Conservation (phyloP, 352 stramenopile genomes). For the Globisporangium recalcitrans region DNA sequence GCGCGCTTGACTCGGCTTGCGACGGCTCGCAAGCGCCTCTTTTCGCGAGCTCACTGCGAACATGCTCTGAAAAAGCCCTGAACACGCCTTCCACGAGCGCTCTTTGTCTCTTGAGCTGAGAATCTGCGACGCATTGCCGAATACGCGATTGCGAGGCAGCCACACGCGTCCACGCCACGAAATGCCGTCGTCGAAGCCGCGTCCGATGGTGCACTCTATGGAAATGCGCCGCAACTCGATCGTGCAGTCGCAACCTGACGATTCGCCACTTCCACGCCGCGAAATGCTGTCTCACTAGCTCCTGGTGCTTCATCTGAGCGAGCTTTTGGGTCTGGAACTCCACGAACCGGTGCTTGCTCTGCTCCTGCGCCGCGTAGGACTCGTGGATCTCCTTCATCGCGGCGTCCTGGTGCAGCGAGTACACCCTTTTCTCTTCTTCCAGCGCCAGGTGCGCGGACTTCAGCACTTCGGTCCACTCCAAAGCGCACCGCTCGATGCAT, state of each 20-base stretch:
- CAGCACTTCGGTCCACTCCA: slow-evolving; percentile 39
- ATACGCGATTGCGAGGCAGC: not conserved
- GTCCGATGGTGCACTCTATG: slow-evolving; percentile 11
- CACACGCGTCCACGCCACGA: slow-evolving; percentile 18
- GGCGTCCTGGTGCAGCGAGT: slow-evolving; percentile 31
- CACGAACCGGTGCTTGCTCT: slow-evolving; percentile 17
- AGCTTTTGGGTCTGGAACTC: slow-evolving; percentile 14
- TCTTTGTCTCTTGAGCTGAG: too few species aligned
- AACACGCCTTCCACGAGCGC: slow-evolving; percentile 1
- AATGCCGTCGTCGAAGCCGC: slow-evolving; percentile 12
- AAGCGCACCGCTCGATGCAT: slow-evolving; percentile 23
- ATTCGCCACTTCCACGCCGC: slow-evolving; percentile 18
- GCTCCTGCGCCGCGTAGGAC: slow-evolving; percentile 21
- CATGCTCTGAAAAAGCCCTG: slow-evolving; percentile 1
- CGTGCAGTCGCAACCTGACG: slow-evolving; percentile 9
- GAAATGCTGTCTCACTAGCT: slow-evolving; percentile 16
- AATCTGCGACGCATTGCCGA: not conserved
- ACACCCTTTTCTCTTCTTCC: slow-evolving; percentile 38
- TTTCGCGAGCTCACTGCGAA: slow-evolving; percentile 15
- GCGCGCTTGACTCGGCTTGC: slow-evolving; percentile 10
- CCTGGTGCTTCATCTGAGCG: slow-evolving; percentile 16
- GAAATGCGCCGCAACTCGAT: slow-evolving; percentile 22
- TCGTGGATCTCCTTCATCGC: slow-evolving; percentile 29
- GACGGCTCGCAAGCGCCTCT: slow-evolving; percentile 19
- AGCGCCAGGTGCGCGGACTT: slow-evolving; percentile 31